These are phyloP conservation scores for Dendrobium nobile DNA, from an alignment of 106 monocot genomes.

Conservation along the genomic window DNA sequence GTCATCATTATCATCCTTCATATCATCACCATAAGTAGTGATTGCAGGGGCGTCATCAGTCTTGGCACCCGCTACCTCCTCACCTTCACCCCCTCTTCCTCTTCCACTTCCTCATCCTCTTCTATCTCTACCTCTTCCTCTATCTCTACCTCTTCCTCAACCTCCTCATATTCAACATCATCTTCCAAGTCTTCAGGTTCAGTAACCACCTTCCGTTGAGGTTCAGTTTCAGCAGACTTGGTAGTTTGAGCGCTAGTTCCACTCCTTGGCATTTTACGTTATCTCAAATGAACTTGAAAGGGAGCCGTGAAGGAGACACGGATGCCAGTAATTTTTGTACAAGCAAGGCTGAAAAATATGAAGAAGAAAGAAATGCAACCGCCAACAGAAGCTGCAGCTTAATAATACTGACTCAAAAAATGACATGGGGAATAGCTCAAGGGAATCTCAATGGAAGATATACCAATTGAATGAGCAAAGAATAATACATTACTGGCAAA, in stretches of 20 bases:
- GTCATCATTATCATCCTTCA: constrained; percentile 13
- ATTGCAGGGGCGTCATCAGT: constrained; percentile 4
- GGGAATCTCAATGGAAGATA: constrained; percentile 3
- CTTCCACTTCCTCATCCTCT: constrained; percentile 21
- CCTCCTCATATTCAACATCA: constrained; percentile 19
- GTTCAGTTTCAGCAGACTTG: constrained; percentile 23
- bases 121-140: constrained; percentile 17
- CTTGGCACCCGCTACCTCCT: background rate
- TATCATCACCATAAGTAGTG: background rate
- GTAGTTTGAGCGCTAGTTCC: constrained; percentile 16
- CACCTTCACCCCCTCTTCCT: constrained; percentile 22
- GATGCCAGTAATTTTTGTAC: constrained; percentile 41
- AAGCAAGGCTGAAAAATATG: constrained; percentile 30
- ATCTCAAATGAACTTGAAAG: constrained; percentile 33
- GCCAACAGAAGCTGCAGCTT: constrained; percentile 34
- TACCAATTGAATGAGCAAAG: background rate
- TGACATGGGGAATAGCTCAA: constrained; percentile 20
- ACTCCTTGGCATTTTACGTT: constrained; percentile 40
- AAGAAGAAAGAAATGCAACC: constrained; percentile 36
- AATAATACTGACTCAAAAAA: constrained; percentile 33
- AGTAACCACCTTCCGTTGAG: constrained; percentile 25
- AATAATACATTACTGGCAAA: background rate
- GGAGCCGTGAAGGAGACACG: constrained; percentile 49
- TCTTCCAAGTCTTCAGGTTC: constrained; percentile 31
- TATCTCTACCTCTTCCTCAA: constrained; percentile 16